phyloP scores from a whole-genome alignment of 2,329 filamentous ascomycete genomes.

The Aspergillus puulaauensis region DNA sequence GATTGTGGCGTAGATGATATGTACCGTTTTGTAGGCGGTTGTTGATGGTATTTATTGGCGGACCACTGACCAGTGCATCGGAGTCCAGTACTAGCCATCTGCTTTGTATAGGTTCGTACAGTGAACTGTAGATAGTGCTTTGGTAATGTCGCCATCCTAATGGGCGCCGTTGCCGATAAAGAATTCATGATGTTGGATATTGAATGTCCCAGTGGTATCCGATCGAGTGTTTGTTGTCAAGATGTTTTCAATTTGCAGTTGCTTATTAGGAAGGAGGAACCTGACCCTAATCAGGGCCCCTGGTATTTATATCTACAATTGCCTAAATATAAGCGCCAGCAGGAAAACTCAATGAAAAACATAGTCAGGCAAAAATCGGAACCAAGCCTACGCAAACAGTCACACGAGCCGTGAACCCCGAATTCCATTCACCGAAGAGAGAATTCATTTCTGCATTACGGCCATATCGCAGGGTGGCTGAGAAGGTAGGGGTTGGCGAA shows the following conservation, averaged over 20 bases:
- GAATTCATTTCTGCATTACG: not conserved
- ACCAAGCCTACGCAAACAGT: conserved; percentile 5
- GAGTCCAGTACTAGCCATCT: conserved; percentile 24
- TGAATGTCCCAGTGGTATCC: not conserved
- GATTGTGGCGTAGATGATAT: conserved; percentile 40
- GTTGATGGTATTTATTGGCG: conserved; percentile 14
- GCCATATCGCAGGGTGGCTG: not conserved
- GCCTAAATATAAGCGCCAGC: not conserved
- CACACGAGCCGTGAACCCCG: conserved; percentile 1
- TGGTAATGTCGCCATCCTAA: conserved; percentile 28
- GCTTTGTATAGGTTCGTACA: conserved; percentile 24
- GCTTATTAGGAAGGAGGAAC: not conserved
- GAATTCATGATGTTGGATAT: conserved; percentile 27
- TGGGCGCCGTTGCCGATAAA: conserved; percentile 25
- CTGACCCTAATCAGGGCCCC: not conserved
- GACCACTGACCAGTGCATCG: conserved; percentile 20
- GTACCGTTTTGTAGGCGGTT: conserved; percentile 24
- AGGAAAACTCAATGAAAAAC: not conserved
- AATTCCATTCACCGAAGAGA: conserved; percentile 2
- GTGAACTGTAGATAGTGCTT: conserved; percentile 25
- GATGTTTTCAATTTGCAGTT: not conserved
- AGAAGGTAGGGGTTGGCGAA: not conserved
- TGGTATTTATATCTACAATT: conserved; percentile 2
- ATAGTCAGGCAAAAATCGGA: conserved; percentile 19
- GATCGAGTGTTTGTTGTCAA: not conserved